Base-by-base conservation (phyloP, 805 yeast species). In the Suhomyces sp. region DNA sequence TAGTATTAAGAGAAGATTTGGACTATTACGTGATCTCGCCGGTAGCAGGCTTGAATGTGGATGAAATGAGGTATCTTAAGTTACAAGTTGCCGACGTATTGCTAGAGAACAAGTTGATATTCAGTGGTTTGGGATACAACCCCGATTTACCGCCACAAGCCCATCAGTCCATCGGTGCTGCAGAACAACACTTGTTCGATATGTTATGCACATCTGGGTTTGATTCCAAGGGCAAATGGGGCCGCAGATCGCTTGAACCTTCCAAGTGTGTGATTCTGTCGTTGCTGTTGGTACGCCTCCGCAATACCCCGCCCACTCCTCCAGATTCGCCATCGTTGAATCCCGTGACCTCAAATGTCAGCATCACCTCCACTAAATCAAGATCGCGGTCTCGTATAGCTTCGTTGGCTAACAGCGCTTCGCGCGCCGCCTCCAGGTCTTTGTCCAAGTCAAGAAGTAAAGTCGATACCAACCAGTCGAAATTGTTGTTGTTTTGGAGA, bases 141-240 rank as follows among this genome's bases (percentile, higher is more conserved):
- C 58, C 67, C 2, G 52, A 60, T 24, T 46, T 60, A 25, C 63
- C 66, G 2, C 56, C 62, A 2, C 41, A 37, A 10, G 72, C 76
- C 1, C 77, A 76, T 2, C 83, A 81, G 58, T 74, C 73, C 33
- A 68, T 87, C 54, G 92, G 91, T 6, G 86, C 96, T 13, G 98
- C 99, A 0, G 99, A 94, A 67, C 93, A 88, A 68, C 98, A 93
- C 68, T 77, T 94, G 44, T 80, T 89, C 72, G 97, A 91, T 56
- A 94, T 94, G 99, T 78, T 94, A 50, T 91, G 97, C 61, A 79
- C 93, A 0, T 86, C 96, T 0, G 99, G 99, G 1, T 89, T 91
- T 57, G 68, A 73, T 3, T 69, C 79, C 10, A 75, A 75, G 19
- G 89, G 87, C 27, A 60, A 67, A 13, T 94, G 99, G 99, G 97